Base-by-base conservation (phyloP, 768 basidiomycete species). In the Xerocomus brunneocitrinus region DNA sequence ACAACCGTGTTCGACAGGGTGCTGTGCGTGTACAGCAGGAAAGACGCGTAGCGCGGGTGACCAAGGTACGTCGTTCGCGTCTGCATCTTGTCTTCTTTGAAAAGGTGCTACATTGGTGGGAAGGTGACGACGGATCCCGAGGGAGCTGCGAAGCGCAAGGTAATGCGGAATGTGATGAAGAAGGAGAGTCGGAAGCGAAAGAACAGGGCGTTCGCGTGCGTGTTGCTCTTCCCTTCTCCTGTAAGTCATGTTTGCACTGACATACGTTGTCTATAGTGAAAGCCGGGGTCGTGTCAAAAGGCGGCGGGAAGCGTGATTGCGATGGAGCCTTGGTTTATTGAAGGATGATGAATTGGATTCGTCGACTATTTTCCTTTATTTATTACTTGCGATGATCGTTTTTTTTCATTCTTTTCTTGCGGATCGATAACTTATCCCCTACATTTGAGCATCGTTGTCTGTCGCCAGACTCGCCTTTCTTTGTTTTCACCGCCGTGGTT, bases 151-250 rank as follows among this genome's bases (percentile, higher is more conserved):
- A 85, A 79, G 66, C 74, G 89, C 53, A 92, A 88, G 68, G 63
- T 81, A 52, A 85, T 86, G 58, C 73, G 83, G 58, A 90, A 91
- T 57, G 69, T 68, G 9, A 75, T 80, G 60, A 95, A 95, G 74
- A 93, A 91, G 70, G 91, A 90, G 60, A 87, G 87, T 58, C 78
- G 85, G 64, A 95, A 95, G 67, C 74, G 91, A 62, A 94, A 91
- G 69, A 79, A 76, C 42, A 68, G 74, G 27, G 63, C 67, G 25
- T 84, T 82, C 64, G 75, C 77, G 86, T 87, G 62, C 72, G 87
- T 77, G 8, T n/a, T 36, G 5, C 0, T 5, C 24, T 3, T 43
- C 43, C 7, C 36, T 32, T n/a, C 34, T n/a, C 48, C 27, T 46
- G 3, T 0, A 4, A 36, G 36, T 25, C 24, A 19, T 19, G 5